These are phyloP conservation scores for Camellia lanceoleosa DNA, from an alignment of 148 eudicot genomes.

Conservation along the genomic window DNA sequence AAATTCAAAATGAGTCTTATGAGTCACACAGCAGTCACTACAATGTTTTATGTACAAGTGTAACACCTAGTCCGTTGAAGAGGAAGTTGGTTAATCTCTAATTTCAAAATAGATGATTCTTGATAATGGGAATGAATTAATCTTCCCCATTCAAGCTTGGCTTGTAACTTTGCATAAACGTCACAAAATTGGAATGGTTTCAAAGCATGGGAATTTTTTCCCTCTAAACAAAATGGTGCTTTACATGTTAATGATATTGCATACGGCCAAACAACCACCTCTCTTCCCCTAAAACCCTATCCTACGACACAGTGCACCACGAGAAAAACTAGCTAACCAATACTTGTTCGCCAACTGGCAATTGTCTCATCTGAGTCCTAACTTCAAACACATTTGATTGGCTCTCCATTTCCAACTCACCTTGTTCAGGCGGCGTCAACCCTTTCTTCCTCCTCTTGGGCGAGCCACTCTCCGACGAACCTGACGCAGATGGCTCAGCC, in stretches of 20 bases:
- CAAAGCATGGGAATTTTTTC: not conserved
- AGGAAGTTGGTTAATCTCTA: too few species aligned
- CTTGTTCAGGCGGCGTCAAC: conserved; percentile 14
- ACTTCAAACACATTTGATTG: conserved; percentile 16
- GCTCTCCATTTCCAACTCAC: conserved; percentile 32
- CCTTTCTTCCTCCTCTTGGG: conserved; percentile 32
- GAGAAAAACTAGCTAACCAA: conserved; percentile 15
- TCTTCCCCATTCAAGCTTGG: too few species aligned
- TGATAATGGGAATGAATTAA: too few species aligned
- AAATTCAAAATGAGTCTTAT: too few species aligned
- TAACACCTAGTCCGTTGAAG: too few species aligned
- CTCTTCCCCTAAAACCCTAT: not conserved
- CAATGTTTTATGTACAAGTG: too few species aligned
- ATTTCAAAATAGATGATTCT: too few species aligned
- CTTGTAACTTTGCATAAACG: too few species aligned
- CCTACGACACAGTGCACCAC: not conserved
- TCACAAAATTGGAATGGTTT: not conserved
- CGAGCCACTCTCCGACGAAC: conserved; percentile 30
- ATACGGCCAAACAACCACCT: not conserved
- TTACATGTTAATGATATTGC: not conserved
- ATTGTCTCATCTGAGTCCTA: conserved; percentile 9
- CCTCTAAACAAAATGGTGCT: not conserved
- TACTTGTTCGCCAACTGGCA: conserved; percentile 27
- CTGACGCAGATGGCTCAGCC: conserved; percentile 29
- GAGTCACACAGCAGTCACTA: too few species aligned